Evolutionary conservation across 2,329 filamentous ascomycete species (phyloP), one percentile per base, ranked within the genome.

Genomic region (Hypoxylon sp.): DNA sequence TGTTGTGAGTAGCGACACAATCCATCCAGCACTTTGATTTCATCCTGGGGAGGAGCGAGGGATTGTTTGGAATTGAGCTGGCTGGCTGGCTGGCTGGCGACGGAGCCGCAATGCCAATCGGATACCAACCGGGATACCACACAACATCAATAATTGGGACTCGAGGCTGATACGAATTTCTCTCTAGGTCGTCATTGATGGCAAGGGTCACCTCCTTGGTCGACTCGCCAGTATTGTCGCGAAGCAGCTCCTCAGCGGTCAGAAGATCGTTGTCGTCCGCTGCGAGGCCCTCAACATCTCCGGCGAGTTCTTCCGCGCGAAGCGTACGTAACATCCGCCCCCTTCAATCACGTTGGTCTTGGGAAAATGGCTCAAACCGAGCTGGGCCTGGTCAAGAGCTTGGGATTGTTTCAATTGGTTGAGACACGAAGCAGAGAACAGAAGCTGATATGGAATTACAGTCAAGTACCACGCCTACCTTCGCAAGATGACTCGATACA

Each of bases 401-500:
- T 71, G 61, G 68, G 57, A 57, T 55, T 59, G 11, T 31, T 50
- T 53, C 44, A n/a, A 48, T 13, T 17, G 22, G 37, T 17, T 17
- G 49, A 35, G 10, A 31, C 10, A 17, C 33, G 51, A 50, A 6
- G 48, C 17, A 56, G 69, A 69, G 63, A 64, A 68, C 46, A 49
- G 20, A 64, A 73, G 75, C 88, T 91, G 81, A 90, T 82, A 76
- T 74, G 74, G 76, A 77, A 81, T 74, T 84, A 88, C 83, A 99
- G 96, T 99, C 87, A 99, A 99, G 94, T 99, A 99, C 92, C 93
- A 96, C 85, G 94, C 96, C 86, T 98, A 98, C 90, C 92, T 99
- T 82, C 94, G 96, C 90, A 99, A 99, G 92, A 96, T 97, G 88
- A 99, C 96, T 84, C 94, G 96, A 86, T 99, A 91, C 93, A 99